Conservation (phyloP, 1,139 yeast genomes). For the Hyphopichia burtonii region DNA sequence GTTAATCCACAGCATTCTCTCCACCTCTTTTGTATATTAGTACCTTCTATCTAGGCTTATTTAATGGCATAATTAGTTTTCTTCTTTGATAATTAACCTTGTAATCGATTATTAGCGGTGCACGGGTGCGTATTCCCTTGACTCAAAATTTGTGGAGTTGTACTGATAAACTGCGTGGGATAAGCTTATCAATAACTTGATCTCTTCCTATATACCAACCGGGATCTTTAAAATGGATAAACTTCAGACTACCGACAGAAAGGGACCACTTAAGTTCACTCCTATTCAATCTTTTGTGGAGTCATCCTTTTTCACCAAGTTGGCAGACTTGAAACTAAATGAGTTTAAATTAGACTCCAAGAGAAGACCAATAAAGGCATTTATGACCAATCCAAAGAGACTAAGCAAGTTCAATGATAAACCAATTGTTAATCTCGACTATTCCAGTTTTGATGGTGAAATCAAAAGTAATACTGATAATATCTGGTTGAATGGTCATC, state of each 20-base stretch:
- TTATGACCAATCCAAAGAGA: constrained; percentile 28
- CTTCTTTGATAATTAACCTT: no score
- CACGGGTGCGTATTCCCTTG: no score
- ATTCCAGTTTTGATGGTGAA: constrained; percentile 40
- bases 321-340: constrained; percentile 67
- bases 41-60: neutral
- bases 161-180: no score
- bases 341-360: constrained; percentile 60
- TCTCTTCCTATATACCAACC: no score
- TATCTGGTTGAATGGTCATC: constrained; percentile 16
- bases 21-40: neutral
- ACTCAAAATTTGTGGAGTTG: no score
- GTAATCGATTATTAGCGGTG: no score
- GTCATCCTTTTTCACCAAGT: constrained; percentile 76
- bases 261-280: constrained; percentile 32
- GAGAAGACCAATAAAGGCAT: constrained; percentile 38
- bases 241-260: neutral
- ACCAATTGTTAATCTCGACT: constrained; percentile 39
- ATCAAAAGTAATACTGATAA: constrained; percentile 26
- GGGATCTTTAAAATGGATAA: neutral
- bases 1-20: neutral
- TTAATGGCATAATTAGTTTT: neutral
- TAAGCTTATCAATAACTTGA: no score
- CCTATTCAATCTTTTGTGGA: constrained; percentile 75
- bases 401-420: constrained; percentile 42